A percentile compares a stretch with the other conserved stretches of the same genome.
Conservation (phyloP, 2,329 filamentous ascomycete genomes). For the Pleoardoris graminearum region DNA sequence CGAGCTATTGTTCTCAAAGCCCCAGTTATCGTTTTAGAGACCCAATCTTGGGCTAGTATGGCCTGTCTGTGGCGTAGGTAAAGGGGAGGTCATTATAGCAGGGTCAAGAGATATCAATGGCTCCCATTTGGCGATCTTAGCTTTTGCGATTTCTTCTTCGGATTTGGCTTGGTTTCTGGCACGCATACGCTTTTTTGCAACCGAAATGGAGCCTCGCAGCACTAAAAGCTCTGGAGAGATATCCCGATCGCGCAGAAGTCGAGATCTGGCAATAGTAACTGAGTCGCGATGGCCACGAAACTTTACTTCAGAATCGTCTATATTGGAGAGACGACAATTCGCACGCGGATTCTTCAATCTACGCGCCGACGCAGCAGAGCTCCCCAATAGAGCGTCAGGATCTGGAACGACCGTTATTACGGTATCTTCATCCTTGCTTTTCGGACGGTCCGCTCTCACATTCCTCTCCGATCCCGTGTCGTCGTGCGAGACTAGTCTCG, state of each 20-base stretch:
- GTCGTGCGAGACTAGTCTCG: conserved; percentile 13
- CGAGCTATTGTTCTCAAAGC: conserved; percentile 1
- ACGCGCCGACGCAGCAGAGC: conserved; percentile 6
- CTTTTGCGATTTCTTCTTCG: conserved; percentile 6
- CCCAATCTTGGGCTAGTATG: conserved; percentile 14
- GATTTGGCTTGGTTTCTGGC: conserved; percentile 24
- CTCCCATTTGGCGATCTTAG: neutral
- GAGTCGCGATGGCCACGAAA: conserved; percentile 42
- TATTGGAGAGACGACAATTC: conserved; percentile 29
- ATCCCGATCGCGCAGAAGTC: conserved; percentile 24
- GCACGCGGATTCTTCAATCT: conserved; percentile 4
- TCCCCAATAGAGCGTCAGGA: conserved; percentile 7
- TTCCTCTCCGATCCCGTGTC: neutral
- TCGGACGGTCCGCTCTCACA: neutral
- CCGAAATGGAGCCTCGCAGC: conserved; percentile 25
- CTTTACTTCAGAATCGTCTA: conserved; percentile 31
- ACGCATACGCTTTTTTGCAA: conserved; percentile 36
- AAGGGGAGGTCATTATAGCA: conserved; percentile 1
- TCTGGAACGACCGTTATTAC: conserved; percentile 14
- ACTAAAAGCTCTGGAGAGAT: conserved; percentile 26
- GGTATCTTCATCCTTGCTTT: neutral
- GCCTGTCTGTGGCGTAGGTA: conserved; percentile 10
- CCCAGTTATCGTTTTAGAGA: conserved; percentile 3
- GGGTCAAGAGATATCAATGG: neutral
- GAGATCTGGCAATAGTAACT: conserved; percentile 31